Evolutionary conservation across 495 filamentous ascomycete genomes (phyloP), one percentile per base, ranked within the genome.

Genomic region (Penicillium salamii): DNA sequence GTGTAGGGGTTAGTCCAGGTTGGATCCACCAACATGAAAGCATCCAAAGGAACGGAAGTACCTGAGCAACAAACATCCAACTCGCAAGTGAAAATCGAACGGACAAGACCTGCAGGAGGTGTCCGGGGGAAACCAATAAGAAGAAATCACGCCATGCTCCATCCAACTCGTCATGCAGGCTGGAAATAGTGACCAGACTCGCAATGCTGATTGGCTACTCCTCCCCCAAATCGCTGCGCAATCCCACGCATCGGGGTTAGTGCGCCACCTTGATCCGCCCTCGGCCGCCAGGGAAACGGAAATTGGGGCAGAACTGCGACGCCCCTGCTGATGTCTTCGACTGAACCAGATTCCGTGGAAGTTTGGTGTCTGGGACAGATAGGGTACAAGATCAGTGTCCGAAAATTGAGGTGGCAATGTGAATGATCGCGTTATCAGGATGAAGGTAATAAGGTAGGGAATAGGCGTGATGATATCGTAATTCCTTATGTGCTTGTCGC

Each of bases 111-210:
- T 60, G 58, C 57, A 60, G 57, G 45, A 48, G 46, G 42, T 47
- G 49, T 46, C 49, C 47, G 43, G 32, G 32, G 31, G 18, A 21
- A 14, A 28, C 58, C 59, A 66, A 68, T 64, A 45, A 65, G 51
- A 52, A 42, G 12, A 20, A 26, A 68, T 65, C 60, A 70, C 65
- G 56, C 66, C 62, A 63, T 60, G 33, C 53, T 45, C 37, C 45
- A 48, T 58, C 29, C 53, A 63, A 70, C 60, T 63, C 69, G 66
- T 72, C 66, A 72, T 69, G 67, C 63, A 67, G 23, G 41, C 53
- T 61, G 59, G 48, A 59, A 61, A 66, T 70, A 69, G 67, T 68
- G 60, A 59, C 49, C 40, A 24, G 44, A 54, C 35, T 41, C 31
- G 24, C 18, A 24, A n/a, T 31, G 12, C 26, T 69, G 47, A 68